A percentile compares a stretch with the other conserved stretches of the same genome.
Conservation (phyloP, 805 yeast genomes). For the Nakazawaea laoshanensis region DNA sequence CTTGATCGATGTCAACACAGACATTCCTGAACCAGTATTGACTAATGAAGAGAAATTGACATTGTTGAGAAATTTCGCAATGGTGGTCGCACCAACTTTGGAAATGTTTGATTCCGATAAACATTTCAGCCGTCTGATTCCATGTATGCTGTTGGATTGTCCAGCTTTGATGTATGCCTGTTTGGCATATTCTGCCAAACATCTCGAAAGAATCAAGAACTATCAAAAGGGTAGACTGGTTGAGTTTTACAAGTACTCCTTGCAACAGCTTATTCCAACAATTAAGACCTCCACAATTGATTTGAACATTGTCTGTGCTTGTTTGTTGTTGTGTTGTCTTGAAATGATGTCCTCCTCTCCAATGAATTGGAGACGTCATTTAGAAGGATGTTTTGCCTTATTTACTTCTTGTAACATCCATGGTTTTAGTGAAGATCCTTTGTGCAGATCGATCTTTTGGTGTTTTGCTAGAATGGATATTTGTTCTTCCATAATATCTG, state of each 20-base stretch:
- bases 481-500: constrained; percentile 27
- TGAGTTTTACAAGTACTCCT: constrained; percentile 19
- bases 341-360: constrained; percentile 34
- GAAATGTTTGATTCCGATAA: constrained; percentile 18
- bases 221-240: constrained; percentile 20
- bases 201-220: constrained; percentile 10
- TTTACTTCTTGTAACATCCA: constrained; percentile 28
- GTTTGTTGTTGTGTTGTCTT: constrained; percentile 32
- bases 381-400: constrained; percentile 29
- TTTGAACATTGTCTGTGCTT: constrained; percentile 24
- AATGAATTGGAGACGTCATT: constrained; percentile 28
- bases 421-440: constrained; percentile 23
- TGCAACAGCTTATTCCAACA: constrained; percentile 24
- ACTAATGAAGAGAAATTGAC: constrained; percentile 17
- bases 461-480: constrained; percentile 33
- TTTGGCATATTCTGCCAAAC: constrained; percentile 21
- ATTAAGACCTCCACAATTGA: constrained; percentile 21
- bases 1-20: constrained; percentile 6
- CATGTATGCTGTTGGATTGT: constrained; percentile 13
- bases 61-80: constrained; percentile 23
- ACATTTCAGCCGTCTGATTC: constrained; percentile 15
- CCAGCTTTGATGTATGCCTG: constrained; percentile 10
- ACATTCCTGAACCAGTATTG: constrained; percentile 2
- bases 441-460: constrained; percentile 34
- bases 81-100: constrained; percentile 25